Percentiles rank a stretch among this genome's conserved stretches.
Evolutionary conservation across 768 basidiomycete genomes (phyloP).

Genomic region (Leccinum subtestaceum): DNA sequence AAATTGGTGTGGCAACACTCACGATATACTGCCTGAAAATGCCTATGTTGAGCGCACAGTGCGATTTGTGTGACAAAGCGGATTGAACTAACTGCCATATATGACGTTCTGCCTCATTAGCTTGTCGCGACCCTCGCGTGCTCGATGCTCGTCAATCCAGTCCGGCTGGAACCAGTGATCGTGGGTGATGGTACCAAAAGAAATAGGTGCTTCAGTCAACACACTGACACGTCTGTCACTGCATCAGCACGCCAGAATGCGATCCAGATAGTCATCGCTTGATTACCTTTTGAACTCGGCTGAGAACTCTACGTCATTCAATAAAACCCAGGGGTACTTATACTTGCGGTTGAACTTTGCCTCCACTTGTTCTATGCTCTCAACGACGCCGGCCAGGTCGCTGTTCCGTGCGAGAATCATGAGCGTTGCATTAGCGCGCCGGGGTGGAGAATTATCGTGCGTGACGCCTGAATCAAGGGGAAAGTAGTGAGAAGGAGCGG

Average conservation of each 20-base stretch:
- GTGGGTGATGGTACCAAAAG: constrained; percentile 56
- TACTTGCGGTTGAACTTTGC: constrained; percentile 55
- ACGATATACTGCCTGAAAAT: constrained; percentile 43
- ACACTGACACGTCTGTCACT: constrained; percentile 31
- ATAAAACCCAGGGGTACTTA: constrained; percentile 60
- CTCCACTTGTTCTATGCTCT: constrained; percentile 54
- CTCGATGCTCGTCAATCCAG: constrained; percentile 69
- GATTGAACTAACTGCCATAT: constrained; percentile 43
- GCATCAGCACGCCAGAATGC: constrained; percentile 11
- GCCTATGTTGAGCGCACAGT: not conserved
- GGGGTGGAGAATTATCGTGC: not conserved
- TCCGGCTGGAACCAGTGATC: constrained; percentile 71
- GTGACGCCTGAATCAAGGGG: not conserved
- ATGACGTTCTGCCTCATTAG: constrained; percentile 50
- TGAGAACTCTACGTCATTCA: constrained; percentile 60
- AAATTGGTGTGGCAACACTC: constrained; percentile 14
- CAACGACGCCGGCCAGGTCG: constrained; percentile 44
- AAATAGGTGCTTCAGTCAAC: constrained; percentile 41
- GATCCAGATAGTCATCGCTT: not conserved
- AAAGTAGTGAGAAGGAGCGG: constrained; percentile 3
- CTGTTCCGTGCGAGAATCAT: constrained; percentile 52
- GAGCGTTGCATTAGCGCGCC: constrained; percentile 57
- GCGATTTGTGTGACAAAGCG: not conserved
- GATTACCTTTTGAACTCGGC: constrained; percentile 49
- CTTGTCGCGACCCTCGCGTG: constrained; percentile 47